Percentiles rank a stretch among this genome's conserved stretches.
phyloP scores from a whole-genome alignment of 176 grass and related monocot species.

The Paspalum vaginatum region DNA sequence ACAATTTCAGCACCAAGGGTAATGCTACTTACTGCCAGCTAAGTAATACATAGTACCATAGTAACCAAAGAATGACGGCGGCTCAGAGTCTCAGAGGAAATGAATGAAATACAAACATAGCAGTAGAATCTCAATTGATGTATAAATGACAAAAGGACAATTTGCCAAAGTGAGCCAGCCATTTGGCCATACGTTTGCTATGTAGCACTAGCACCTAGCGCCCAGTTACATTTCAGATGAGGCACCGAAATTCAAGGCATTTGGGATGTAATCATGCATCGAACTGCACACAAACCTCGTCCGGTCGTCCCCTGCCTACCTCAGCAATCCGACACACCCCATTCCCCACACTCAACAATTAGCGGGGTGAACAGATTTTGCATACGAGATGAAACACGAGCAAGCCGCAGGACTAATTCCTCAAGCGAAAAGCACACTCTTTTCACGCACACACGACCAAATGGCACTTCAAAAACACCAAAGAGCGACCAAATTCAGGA shows the following conservation, averaged over 20 bases:
- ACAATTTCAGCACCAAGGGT: not conserved
- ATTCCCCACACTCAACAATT: conserved; percentile 35
- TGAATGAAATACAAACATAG: not conserved
- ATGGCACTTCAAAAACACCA: not conserved
- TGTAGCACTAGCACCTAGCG: not conserved
- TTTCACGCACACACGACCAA: not conserved
- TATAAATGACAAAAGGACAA: not conserved
- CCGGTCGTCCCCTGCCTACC: not conserved
- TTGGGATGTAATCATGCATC: conserved; percentile 22
- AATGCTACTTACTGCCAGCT: not conserved
- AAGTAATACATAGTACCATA: not conserved
- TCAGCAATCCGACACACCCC: conserved; percentile 5
- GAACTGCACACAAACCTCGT: conserved; percentile 10
- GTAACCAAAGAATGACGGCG: not conserved
- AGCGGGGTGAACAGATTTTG: not conserved
- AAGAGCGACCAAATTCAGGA: not conserved
- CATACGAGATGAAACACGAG: not conserved
- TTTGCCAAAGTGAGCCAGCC: not conserved
- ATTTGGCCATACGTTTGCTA: conserved; percentile 14
- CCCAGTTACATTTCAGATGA: not conserved
- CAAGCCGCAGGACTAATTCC: not conserved
- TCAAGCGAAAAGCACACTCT: not conserved
- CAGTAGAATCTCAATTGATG: not conserved
- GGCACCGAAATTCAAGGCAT: conserved; percentile 23
- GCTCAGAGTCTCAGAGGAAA: not conserved